Evolutionary conservation across 352 stramenopile genomes (phyloP), one percentile per base, ranked within the genome.

Genomic region (Phytophthora kernoviae): DNA sequence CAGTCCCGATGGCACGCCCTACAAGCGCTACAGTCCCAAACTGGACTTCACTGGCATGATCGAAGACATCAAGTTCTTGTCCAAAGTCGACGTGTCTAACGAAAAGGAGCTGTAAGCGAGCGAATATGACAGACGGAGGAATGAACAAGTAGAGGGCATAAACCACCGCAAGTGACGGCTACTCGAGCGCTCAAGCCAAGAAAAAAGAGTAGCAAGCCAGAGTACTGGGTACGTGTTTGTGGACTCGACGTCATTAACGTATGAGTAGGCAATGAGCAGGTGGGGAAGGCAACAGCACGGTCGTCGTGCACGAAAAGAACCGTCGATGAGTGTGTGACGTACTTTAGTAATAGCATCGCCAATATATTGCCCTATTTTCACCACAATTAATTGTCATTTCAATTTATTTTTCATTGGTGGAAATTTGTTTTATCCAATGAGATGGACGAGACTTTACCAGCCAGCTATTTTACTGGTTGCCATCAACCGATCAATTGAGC

Each of bases 1-100:
- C 49, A 82, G 79, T 11, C 79, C 79, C 2, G 80, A 93, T 52
- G 83, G 83, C 58, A 85, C 87, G 59, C 83, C 83, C 17, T 90
- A 77, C 77, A 87, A 85, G 55, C 83, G 83, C 66, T 93, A 88
- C 79, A 93, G 83, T 57, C 83, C 83, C 48, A 87, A 89, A 58
- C 55, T 85, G 32, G 82, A 91, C 50, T 77, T 81, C 44, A 81
- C 82, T 42, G 71, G 68, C 45, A 62, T 91, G 55, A 73, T 75
- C 49, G 80, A 90, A 37, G 82, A 92, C 65, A 80, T 90, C 21
- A 70, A 81, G 60, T 78, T 85, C 54, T 60, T 91, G 42, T 76
- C 77, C 49, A 76, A 79, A 48, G 60, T 72, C 43, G 69, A 84
- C 41, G 33, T 65, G 32, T 40, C 65, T 4, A 72, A 64, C 55